Evolutionary conservation across 2,329 filamentous ascomycete species (phyloP), one percentile per base, ranked within the genome.

Genomic region (Hypoxylon sp.): DNA sequence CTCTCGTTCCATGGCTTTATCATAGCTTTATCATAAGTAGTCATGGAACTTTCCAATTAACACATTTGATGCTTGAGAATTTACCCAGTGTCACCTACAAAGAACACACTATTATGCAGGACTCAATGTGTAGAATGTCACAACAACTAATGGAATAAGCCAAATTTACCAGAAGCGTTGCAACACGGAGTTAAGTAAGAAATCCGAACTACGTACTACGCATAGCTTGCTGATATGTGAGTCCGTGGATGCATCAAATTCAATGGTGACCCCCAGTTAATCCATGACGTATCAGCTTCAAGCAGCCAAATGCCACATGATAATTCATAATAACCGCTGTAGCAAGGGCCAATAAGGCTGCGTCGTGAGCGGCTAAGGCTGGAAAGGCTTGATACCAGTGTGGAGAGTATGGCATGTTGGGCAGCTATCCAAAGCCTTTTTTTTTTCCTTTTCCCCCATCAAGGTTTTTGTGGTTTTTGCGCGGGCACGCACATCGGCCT

Each of bases 341-440:
- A 51, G 30, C 23, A 48, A 23, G 41, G 42, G 15, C 50, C 35
- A 54, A 53, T 54, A 46, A 46, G 49, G 40, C 37, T 57, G 9
- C n/a, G n/a, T n/a, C 21, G 26, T 26, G 17, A 17, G n/a, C n/a
- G n/a, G 27, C 13, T 13, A 12, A 34, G 7, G 30, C 27, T 27
- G 7, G 16, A 25, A 44, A 31, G 44, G 41, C 41, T 48, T 31
- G 11, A 41, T 30, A 46, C 17, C 8, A 38, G 13, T 54, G 44
- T 43, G 40, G 42, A 40, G 38, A 43, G 32, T 32, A 25, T 46
- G 25, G 36, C 27, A 47, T 29, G 46, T 57, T 57, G 54, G 54
- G 54, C 54, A 57, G 54, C 54, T 54, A 57, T 57, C 42, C 29
- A 38, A 35, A 44, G 43, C 23, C 3, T 16, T 38, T 40, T 36